phyloP scores from a whole-genome alignment of 805 yeast genomes.

The Pichia thaimueangensis region DNA sequence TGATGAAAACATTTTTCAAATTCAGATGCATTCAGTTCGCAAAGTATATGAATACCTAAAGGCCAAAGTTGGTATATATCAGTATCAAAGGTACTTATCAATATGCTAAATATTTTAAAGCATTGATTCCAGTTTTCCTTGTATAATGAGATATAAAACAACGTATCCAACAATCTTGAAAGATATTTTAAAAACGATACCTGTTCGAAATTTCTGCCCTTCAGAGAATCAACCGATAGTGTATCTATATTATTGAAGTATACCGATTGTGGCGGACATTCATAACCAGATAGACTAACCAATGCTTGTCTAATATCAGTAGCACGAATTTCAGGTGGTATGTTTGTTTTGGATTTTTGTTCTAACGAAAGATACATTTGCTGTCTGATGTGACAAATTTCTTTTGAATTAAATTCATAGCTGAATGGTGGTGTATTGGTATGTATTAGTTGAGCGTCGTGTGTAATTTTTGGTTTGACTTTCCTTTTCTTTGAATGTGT shows the following conservation, averaged over 20 bases:
- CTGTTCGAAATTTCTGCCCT: neutral
- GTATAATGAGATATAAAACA: conserved; percentile 45
- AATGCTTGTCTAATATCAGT: conserved; percentile 4
- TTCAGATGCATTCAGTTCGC: conserved; percentile 22
- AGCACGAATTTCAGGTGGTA: neutral
- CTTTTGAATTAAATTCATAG: conserved; percentile 2
- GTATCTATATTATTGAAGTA: neutral
- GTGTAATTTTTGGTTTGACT: neutral
- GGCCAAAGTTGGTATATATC: conserved; percentile 61
- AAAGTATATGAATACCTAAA: conserved; percentile 50
- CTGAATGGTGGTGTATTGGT: no score
- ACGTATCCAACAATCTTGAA: conserved; percentile 20
- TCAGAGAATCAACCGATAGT: no score
- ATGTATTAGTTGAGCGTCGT: conserved; percentile 1
- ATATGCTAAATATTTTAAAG: conserved; percentile 42
- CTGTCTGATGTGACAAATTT: conserved; percentile 5
- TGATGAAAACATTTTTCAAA: conserved; percentile 10
- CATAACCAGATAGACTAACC: neutral
- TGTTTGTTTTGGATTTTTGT: neutral
- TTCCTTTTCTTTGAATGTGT: neutral
- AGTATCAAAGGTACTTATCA: conserved; percentile 41
- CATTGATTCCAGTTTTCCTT: conserved; percentile 50
- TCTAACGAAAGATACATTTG: conserved; percentile 10
- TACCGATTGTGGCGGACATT: neutral
- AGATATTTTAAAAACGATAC: conserved; percentile 24